Conservation (phyloP, 148 eudicot genomes). For the Agrostemma githago region DNA sequence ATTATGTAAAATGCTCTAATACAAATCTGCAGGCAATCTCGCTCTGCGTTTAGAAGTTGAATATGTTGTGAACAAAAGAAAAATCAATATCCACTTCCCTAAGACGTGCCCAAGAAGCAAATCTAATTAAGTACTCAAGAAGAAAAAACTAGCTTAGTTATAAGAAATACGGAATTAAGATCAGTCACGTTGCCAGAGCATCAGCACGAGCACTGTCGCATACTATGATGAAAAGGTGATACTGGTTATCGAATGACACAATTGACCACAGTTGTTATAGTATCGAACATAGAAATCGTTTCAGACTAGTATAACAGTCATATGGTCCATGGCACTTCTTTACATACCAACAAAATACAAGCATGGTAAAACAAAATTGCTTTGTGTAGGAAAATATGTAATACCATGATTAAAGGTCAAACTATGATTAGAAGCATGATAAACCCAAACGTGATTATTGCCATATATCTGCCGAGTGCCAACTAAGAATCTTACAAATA, state of each 20-base stretch:
- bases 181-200: too few relatives aligned
- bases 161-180: too few relatives aligned
- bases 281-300: neutral
- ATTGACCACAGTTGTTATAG: neutral
- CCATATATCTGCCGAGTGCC: neutral
- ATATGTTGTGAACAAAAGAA: too few relatives aligned
- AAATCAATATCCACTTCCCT: neutral
- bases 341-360: neutral
- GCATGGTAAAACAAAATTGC: neutral
- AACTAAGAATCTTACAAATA: neutral
- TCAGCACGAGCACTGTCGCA: too few relatives aligned
- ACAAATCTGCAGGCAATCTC: neutral
- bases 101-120: neutral
- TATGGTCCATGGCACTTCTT: neutral
- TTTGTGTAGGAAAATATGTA: neutral
- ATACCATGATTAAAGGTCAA: neutral
- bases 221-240: too few relatives aligned
- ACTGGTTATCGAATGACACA: neutral
- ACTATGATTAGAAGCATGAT: neutral
- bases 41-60: neutral
- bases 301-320: too few relatives aligned
- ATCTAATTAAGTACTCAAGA: neutral
- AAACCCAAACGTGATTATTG: neutral
- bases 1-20: neutral
- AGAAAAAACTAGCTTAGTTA: neutral